Conservation (phyloP, 306 rosid genomes). For the Vachellia pachyceras region DNA sequence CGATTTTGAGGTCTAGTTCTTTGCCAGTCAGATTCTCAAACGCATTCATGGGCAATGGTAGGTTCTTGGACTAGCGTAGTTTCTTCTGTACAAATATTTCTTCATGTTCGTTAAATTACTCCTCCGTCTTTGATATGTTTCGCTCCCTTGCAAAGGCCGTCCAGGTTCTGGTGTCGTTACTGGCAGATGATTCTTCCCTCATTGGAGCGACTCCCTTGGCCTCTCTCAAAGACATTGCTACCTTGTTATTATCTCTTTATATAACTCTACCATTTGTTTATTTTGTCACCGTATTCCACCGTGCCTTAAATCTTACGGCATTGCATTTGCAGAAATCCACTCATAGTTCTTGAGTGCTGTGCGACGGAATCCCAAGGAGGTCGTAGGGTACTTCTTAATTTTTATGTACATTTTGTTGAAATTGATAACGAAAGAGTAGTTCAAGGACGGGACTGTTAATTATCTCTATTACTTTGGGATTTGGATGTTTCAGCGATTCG, state of each 20-base stretch:
- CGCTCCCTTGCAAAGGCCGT: constrained; percentile 55
- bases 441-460: not conserved
- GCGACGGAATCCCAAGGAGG: constrained; percentile 65
- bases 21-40: no score
- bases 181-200: constrained; percentile 64
- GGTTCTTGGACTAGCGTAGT: constrained; percentile 54
- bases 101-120: not conserved
- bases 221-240: constrained; percentile 62
- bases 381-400: constrained; percentile 67
- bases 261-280: not conserved
- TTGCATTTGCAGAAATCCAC: constrained; percentile 53
- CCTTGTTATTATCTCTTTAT: constrained; percentile 44
- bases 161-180: constrained; percentile 62
- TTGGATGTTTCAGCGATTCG: constrained; percentile 58
- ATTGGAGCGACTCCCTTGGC: constrained; percentile 65
- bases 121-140: not conserved
- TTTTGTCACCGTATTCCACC: not conserved
- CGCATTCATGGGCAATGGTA: no score
- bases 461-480: not conserved
- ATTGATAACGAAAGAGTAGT: not conserved
- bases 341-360: constrained; percentile 70
- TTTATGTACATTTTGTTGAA: not conserved
- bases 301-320: not conserved
- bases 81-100: not conserved
- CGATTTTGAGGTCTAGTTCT: no score